Evolutionary conservation across 306 rosid species (phyloP), one percentile per base, ranked within the genome.

Genomic region (Casuarina equisetifolia): DNA sequence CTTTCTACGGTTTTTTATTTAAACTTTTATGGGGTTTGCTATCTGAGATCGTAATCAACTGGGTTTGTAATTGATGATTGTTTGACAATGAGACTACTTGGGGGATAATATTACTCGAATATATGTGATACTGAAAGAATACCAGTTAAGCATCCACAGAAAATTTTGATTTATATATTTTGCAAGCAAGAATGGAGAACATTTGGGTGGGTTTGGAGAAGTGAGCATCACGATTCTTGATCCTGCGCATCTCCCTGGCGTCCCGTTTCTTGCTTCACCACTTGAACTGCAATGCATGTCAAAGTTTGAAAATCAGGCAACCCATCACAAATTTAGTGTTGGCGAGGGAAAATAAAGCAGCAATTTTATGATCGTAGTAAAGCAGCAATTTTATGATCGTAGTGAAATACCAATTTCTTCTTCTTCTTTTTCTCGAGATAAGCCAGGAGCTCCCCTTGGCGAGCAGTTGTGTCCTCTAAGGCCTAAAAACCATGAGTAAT

Each of bases 381-480:
- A 4, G 44, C 9, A 62, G 48, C 67, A 54, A 69, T 9, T 50
- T 69, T 25, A 77, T 12, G 54, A 71, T 52, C 15, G 11, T 62
- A 49, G 72, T 39, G 57, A 78, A 72, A 12, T 83, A 93, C 95
- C 88, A 88, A 61, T 84, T 82, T 84, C 67, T 84, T 89, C 80
- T 84, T 89, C 80, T 80, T 91, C 82, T 85, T 91, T 36, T 83
- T 82, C 53, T 91, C 97, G 68, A 93, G 46, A 75, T 84, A 89
- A 63, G 96, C 89, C 25, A 91, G 46, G 53, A 95, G 86, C 80
- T 91, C 92, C 50, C 84, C 91, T 78, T 92, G 97, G 55, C 70
- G 69, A 58, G 78, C 83, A 71, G 88, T 78, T 8, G 98, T 89
- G 36, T 88, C 90, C 80, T 91, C 94, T 64, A 95, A 81, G 76